Evolutionary conservation across 345 rosid genomes (phyloP).

Genomic region (Linum tenue): DNA sequence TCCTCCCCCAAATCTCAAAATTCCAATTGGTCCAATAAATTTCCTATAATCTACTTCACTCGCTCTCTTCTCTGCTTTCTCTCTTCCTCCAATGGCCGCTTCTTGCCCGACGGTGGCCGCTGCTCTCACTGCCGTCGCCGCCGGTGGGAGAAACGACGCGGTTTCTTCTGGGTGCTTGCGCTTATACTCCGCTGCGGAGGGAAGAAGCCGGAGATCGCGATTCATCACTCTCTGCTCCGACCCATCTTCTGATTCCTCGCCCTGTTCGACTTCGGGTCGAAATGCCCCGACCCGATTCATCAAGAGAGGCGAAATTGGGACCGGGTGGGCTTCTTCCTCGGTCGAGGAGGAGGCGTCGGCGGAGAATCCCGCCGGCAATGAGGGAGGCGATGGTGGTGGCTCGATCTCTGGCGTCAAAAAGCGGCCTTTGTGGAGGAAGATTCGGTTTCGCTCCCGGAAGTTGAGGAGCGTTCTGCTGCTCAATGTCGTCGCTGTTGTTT

Average conservation of each 20-base stretch:
- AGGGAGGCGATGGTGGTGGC: not conserved
- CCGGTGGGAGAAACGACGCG: not conserved
- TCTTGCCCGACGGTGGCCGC: too few relatives aligned
- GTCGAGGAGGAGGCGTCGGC: too few relatives aligned
- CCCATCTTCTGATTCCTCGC: not conserved
- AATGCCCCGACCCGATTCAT: too few relatives aligned
- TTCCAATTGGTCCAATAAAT: too few relatives aligned
- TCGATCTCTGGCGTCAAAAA: not conserved
- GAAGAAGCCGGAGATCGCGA: not conserved
- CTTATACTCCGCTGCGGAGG: not conserved
- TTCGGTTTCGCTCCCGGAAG: conserved; percentile 15
- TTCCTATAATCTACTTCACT: too few relatives aligned
- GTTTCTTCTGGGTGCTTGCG: not conserved
- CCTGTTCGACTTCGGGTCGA: not conserved
- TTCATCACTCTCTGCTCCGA: not conserved
- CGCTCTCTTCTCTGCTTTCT: too few relatives aligned
- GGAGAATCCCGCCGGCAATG: too few relatives aligned
- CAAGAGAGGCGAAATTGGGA: too few relatives aligned
- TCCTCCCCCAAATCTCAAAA: too few relatives aligned
- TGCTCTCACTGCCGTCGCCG: too few relatives aligned
- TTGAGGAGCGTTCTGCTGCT: conserved; percentile 17
- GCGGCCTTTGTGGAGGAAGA: conserved; percentile 12
- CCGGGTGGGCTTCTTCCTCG: too few relatives aligned
- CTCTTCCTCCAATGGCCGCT: too few relatives aligned
- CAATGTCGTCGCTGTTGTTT: conserved; percentile 20